phyloP scores from a whole-genome alignment of 768 basidiomycete genomes.

The Mycena rebaudengoi region DNA sequence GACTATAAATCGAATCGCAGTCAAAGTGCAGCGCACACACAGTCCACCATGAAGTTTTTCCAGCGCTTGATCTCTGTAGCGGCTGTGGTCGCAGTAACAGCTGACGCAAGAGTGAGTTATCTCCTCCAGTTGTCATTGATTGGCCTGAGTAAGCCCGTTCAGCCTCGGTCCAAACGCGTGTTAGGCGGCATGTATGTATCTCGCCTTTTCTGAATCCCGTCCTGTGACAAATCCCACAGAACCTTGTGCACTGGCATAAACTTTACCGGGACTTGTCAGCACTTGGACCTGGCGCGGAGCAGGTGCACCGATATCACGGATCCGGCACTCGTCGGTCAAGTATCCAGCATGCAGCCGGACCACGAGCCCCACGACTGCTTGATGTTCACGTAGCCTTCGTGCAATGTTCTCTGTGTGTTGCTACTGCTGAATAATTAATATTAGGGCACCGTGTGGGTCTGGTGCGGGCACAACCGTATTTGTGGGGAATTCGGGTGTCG shows the following conservation, averaged over 20 bases:
- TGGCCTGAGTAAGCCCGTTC: not conserved
- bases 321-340: constrained; percentile 13
- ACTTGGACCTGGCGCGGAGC: constrained; percentile 8
- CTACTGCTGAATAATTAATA: not conserved
- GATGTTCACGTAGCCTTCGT: constrained; percentile 9
- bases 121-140: constrained; percentile 4
- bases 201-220: constrained; percentile 1
- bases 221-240: not conserved
- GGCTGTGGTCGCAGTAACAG: constrained; percentile 8
- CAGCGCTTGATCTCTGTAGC: constrained; percentile 16
- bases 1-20: constrained; percentile 13
- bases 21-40: constrained; percentile 11
- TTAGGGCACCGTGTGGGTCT: constrained; percentile 2
- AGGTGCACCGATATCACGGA: constrained; percentile 8
- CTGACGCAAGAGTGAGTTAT: constrained; percentile 12
- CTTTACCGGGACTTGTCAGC: constrained; percentile 4
- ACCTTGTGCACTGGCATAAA: constrained; percentile 10
- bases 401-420: not conserved
- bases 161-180: constrained; percentile 10
- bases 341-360: constrained; percentile 12
- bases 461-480: constrained; percentile 2
- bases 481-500: constrained; percentile 7
- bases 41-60: constrained; percentile 13
- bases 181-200: constrained; percentile 14
- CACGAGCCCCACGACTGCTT: constrained; percentile 8